These are phyloP conservation scores for Amanita brunnescens DNA, from an alignment of 768 basidiomycete genomes.

Conservation along the genomic window DNA sequence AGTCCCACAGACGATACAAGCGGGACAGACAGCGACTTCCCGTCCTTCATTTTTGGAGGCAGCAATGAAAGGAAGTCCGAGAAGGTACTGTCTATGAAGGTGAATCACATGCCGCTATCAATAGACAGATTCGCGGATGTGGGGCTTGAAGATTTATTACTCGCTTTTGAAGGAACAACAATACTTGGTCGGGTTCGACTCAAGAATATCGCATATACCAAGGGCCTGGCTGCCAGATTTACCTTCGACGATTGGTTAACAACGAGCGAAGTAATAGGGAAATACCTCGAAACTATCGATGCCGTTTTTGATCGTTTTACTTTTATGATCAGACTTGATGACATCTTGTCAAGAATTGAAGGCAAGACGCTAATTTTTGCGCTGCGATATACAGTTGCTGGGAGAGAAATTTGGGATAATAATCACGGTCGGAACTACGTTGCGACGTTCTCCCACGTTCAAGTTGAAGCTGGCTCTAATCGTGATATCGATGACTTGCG, in stretches of 20 bases:
- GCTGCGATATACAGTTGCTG: constrained; percentile 60
- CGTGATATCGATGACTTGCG: constrained; percentile 51
- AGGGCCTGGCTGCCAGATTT: constrained; percentile 83
- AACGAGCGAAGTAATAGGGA: constrained; percentile 84
- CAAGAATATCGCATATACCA: constrained; percentile 80
- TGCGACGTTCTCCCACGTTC: constrained; percentile 47
- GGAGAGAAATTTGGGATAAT: constrained; percentile 89
- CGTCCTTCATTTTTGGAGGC: constrained; percentile 54
- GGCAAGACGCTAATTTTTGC: constrained; percentile 79
- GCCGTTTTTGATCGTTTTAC: constrained; percentile 62
- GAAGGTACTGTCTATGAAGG: constrained; percentile 44
- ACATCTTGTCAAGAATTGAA: constrained; percentile 68
- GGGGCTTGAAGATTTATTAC: constrained; percentile 43
- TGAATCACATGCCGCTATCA: constrained; percentile 57
- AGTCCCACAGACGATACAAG: constrained; percentile 80
- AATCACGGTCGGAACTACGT: constrained; percentile 74
- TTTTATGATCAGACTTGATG: constrained; percentile 70
- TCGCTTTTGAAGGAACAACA: constrained; percentile 41
- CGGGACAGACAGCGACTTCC: constrained; percentile 72
- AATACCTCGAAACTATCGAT: constrained; percentile 44
- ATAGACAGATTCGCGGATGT: constrained; percentile 34
- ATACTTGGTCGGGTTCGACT: constrained; percentile 74
- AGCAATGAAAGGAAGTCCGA: constrained; percentile 21
- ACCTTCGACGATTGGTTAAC: constrained; percentile 96
- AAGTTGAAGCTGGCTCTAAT: constrained; percentile 22